A percentile compares a stretch with the other conserved stretches of the same genome.
These are phyloP conservation scores for Populus simonii DNA, from an alignment of 345 rosid genomes.

Conservation along the genomic window DNA sequence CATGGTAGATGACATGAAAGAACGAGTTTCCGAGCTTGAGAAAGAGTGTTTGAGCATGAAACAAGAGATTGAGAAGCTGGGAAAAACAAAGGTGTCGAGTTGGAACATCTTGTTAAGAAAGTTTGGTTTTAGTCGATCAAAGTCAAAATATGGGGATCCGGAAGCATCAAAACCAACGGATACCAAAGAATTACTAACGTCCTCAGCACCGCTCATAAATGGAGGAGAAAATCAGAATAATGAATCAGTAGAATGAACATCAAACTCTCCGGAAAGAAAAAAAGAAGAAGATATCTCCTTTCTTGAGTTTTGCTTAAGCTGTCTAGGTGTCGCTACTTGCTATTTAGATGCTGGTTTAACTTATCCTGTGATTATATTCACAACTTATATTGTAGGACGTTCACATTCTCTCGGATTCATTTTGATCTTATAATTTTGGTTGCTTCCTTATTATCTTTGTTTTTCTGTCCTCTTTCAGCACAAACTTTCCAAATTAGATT, in stretches of 20 bases:
- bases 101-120: slow-evolving; percentile 55
- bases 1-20: slow-evolving; percentile 51
- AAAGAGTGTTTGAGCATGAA: slow-evolving; percentile 76
- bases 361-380: background rate
- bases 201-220: slow-evolving; percentile 7
- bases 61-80: slow-evolving; percentile 68
- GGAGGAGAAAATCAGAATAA: background rate
- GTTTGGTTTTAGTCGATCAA: slow-evolving; percentile 26
- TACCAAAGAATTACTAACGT: background rate
- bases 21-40: slow-evolving; percentile 70
- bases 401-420: too few species aligned
- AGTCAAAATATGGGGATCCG: slow-evolving; percentile 6
- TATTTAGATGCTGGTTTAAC: background rate
- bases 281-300: background rate
- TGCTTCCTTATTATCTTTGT: too few species aligned
- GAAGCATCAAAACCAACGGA: background rate
- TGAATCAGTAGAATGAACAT: background rate
- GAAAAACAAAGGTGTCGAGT: slow-evolving; percentile 50
- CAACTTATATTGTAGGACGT: background rate
- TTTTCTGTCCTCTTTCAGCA: too few species aligned
- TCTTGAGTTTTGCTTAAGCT: background rate
- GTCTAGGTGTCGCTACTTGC: background rate
- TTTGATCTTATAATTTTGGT: too few species aligned
- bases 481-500: too few species aligned
- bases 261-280: background rate